Evolutionary conservation across 805 yeast genomes (phyloP), one percentile per base, ranked within the genome.

Genomic region (Ogataea pini): DNA sequence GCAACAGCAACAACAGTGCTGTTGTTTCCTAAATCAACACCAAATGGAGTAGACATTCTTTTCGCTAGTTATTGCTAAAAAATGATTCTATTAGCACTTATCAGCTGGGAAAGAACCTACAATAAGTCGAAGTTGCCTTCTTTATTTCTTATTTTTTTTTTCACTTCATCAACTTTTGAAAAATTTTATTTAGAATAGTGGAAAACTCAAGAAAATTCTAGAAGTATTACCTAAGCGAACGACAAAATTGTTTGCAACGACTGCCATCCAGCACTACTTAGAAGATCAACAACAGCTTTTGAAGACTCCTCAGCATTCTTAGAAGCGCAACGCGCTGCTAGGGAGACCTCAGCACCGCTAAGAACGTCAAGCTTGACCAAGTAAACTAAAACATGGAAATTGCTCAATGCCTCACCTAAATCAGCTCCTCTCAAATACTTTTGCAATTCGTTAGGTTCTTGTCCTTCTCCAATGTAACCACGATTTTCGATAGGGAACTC

Each of bases 21-120:
- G 78, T 82, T 79, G 77, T 90, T 90, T 76, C 99, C 99, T 69
- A 94, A 86, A 82, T 94, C 99, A 72, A 94, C 85, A 78, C 99
- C 99, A 67, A 91, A 87, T 73, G 96, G 96, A 68, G 85, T 80
- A 72, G 96, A 87, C 96, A 89, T 90, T 36, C 52, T 60, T 47
- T 39, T 34, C 37, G 48, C 36, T 37, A 25, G 9, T 37, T 37
- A 6, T 37, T 13, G 32, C 41, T 24, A 25, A 18, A 37, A 37
- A 37, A 24, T 25, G 41, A 16, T 39, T 27, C 42, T 22, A 39
- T 31, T 31, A 12, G 18, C 34, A 31, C 16, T 31, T 13, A 31
- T n/a, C 13, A 31, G 34, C 34, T 31, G 9, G 6, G 13, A 31
- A 31, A 31, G 34, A 31, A 31, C 34, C 34, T 17, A n/a, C 18